A percentile compares a stretch with the other conserved stretches of the same genome.
Conservation (phyloP, 352 stramenopile species). For the Pythium phragmitis region DNA sequence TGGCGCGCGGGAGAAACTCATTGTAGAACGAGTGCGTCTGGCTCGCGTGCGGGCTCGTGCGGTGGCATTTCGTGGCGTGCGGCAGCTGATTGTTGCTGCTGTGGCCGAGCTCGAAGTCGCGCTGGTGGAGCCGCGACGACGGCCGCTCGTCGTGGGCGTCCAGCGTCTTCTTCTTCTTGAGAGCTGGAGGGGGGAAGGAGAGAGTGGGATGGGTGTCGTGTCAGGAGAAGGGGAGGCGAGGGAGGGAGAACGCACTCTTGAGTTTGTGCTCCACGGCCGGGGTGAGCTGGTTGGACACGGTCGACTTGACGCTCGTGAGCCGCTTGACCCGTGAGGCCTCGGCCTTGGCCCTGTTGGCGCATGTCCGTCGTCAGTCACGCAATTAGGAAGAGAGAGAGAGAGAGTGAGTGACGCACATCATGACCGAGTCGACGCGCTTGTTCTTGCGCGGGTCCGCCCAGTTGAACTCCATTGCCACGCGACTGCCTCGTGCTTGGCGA, state of each 20-base stretch:
- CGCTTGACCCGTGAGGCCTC: slow-evolving; percentile 70
- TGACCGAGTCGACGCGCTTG: slow-evolving; percentile 58
- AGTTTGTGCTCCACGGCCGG: slow-evolving; percentile 65
- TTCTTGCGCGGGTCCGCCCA: slow-evolving; percentile 84
- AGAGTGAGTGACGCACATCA: slow-evolving; percentile 56
- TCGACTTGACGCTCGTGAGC: slow-evolving; percentile 69
- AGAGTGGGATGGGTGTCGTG: no score
- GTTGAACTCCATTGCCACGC: slow-evolving; percentile 68
- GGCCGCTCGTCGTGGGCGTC: slow-evolving; percentile 12
- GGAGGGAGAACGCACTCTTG: slow-evolving; percentile 41
- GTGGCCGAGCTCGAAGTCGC: slow-evolving; percentile 16
- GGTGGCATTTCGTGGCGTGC: background rate
- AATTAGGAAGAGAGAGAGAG: background rate
- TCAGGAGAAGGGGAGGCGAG: background rate
- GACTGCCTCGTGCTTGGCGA: background rate
- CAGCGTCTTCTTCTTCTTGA: slow-evolving; percentile 25
- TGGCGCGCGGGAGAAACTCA: slow-evolving; percentile 27
- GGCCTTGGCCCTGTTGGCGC: slow-evolving; percentile 51
- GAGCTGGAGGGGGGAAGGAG: background rate
- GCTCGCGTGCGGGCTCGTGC: background rate
- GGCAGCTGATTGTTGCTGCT: slow-evolving; percentile 13
- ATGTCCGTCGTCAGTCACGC: background rate
- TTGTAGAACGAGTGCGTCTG: slow-evolving; percentile 29
- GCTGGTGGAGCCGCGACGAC: slow-evolving; percentile 29
- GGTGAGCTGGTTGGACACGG: slow-evolving; percentile 75